phyloP scores from a whole-genome alignment of 2,329 filamentous ascomycete genomes.

The Pestalotiopsis sp. region DNA sequence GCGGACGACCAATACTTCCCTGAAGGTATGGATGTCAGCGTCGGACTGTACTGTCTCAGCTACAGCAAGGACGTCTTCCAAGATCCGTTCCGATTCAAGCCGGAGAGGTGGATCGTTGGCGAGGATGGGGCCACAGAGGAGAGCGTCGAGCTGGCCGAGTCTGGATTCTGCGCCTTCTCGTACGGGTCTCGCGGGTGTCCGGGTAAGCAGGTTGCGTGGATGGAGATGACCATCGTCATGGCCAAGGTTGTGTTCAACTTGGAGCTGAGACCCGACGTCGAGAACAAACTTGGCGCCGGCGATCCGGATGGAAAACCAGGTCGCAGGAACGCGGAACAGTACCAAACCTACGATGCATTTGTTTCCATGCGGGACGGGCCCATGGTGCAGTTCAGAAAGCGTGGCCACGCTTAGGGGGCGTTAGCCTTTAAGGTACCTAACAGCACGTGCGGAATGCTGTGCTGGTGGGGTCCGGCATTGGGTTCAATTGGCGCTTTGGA shows the following conservation, averaged over 20 bases:
- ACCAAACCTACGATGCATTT: slow-evolving; percentile 9
- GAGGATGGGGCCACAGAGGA: slow-evolving; percentile 13
- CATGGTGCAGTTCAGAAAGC: slow-evolving; percentile 14
- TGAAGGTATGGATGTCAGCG: slow-evolving; percentile 7
- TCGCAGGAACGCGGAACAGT: slow-evolving; percentile 5
- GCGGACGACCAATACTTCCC: slow-evolving; percentile 15
- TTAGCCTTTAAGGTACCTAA: not conserved
- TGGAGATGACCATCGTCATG: slow-evolving; percentile 12
- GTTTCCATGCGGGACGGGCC: slow-evolving; percentile 13
- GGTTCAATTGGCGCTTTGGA: not conserved
- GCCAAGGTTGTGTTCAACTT: slow-evolving; percentile 9
- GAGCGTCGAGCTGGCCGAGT: slow-evolving; percentile 7
- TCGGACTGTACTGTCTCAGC: slow-evolving; percentile 16
- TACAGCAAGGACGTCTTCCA: slow-evolving; percentile 15
- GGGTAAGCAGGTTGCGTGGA: slow-evolving; percentile 6
- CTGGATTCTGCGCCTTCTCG: slow-evolving; percentile 7
- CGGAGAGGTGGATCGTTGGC: slow-evolving; percentile 21
- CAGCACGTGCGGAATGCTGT: not conserved
- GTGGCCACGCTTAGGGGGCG: not conserved
- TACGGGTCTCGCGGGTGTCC: slow-evolving; percentile 7
- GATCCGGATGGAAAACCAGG: not conserved
- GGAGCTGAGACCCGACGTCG: not conserved
- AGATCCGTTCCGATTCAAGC: slow-evolving; percentile 14
- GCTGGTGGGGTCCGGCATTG: not conserved
- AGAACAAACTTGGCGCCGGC: slow-evolving; percentile 2